Percentiles rank a stretch among this genome's conserved stretches.
Evolutionary conservation across 2,329 filamentous ascomycete genomes (phyloP).

Genomic region (Phialemoniopsis sp.): DNA sequence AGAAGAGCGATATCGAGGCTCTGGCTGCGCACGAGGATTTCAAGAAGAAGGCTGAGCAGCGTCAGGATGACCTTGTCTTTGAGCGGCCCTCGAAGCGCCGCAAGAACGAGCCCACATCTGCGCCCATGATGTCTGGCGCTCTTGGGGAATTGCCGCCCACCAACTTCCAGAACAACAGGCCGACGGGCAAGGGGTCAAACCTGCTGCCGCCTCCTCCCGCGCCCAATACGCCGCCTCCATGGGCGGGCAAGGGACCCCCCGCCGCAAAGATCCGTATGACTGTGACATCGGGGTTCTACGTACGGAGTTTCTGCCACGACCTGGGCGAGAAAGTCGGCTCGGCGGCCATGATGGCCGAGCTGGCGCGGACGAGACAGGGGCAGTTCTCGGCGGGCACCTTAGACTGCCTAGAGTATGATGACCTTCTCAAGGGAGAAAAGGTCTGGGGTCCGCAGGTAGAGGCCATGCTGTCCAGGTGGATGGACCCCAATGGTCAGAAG

Average conservation of each 20-base stretch:
- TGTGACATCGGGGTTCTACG: constrained; percentile 94
- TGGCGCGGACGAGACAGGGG: constrained; percentile 77
- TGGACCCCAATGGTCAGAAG: constrained; percentile 12
- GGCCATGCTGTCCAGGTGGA: constrained; percentile 40
- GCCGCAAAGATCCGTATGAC: constrained; percentile 85
- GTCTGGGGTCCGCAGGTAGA: constrained; percentile 78
- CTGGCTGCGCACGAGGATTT: constrained; percentile 51
- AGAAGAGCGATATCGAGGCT: constrained; percentile 50
- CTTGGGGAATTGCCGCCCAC: constrained; percentile 45
- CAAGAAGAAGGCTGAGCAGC: constrained; percentile 55
- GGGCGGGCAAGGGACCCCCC: constrained; percentile 62
- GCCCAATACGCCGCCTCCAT: constrained; percentile 46
- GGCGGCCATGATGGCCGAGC: constrained; percentile 79
- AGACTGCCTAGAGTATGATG: constrained; percentile 75
- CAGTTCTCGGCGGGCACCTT: constrained; percentile 67
- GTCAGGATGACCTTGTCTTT: constrained; percentile 51
- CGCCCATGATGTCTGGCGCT: constrained; percentile 54
- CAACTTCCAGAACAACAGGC: constrained; percentile 14
- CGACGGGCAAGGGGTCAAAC: constrained; percentile 44
- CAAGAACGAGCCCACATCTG: constrained; percentile 17
- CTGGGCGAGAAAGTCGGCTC: constrained; percentile 79
- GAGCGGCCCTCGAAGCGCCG: constrained; percentile 39
- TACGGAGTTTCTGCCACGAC: constrained; percentile 90
- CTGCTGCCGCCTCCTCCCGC: constrained; percentile 45
- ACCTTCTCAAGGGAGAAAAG: constrained; percentile 70